These are phyloP conservation scores for Zea luxurians DNA, from an alignment of 176 grass and related monocot species.

Conservation along the genomic window DNA sequence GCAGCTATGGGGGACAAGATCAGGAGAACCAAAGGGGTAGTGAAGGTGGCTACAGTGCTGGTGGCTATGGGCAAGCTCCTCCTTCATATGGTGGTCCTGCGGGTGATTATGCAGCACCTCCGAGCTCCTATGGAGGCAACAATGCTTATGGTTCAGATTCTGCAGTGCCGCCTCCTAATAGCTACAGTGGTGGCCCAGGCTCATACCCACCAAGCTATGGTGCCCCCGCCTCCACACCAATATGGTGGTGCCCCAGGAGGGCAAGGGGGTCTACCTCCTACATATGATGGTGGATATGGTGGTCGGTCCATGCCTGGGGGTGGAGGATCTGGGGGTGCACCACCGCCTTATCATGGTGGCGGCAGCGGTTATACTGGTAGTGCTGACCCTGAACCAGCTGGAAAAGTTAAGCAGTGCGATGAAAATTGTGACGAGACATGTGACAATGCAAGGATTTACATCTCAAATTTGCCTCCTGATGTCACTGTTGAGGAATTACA, in stretches of 20 bases:
- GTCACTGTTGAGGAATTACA: constrained; percentile 88
- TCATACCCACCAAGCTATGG: constrained; percentile 82
- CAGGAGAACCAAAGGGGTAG: constrained; percentile 49
- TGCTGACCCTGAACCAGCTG: constrained; percentile 41
- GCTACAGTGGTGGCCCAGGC: constrained; percentile 59
- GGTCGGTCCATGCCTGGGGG: constrained; percentile 44
- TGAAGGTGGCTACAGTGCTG: constrained; percentile 50
- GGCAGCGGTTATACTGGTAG: constrained; percentile 29
- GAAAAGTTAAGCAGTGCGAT: constrained; percentile 92
- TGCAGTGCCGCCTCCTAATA: constrained; percentile 72
- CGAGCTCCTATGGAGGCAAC: constrained; percentile 68
- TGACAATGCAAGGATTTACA: constrained; percentile 98
- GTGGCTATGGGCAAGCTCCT: constrained; percentile 60
- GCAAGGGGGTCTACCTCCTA: constrained; percentile 53
- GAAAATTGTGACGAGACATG: constrained; percentile 82
- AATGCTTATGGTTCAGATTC: constrained; percentile 63
- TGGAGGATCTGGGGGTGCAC: constrained; percentile 51
- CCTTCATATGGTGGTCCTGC: constrained; percentile 60
- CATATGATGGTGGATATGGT: constrained; percentile 74
- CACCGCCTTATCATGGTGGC: constrained; percentile 43
- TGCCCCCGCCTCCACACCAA: constrained; percentile 57
- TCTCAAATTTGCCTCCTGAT: constrained; percentile 96
- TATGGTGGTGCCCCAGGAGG: constrained; percentile 51
- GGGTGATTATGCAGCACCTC: constrained; percentile 54
- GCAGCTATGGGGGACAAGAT: constrained; percentile 59